Evolutionary conservation across 305 asterid species (phyloP).

Genomic region (Plantago coronopus): DNA sequence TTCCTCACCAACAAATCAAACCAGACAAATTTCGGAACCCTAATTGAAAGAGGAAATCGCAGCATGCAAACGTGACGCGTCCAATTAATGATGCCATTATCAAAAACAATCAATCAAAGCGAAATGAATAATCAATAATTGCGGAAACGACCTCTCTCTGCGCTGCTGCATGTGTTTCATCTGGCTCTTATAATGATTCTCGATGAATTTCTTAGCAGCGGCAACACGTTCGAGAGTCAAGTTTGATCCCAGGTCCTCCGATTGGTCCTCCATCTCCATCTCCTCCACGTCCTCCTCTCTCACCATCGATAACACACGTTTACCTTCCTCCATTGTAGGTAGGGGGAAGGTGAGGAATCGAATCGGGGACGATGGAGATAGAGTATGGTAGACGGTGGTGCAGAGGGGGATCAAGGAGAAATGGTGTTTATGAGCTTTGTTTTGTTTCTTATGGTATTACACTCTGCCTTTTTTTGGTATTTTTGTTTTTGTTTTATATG

Average conservation of each 20-base stretch:
- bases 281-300: slow-evolving; percentile 32
- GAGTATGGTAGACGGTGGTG: neutral
- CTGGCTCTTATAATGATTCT: slow-evolving; percentile 64
- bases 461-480: too few species aligned
- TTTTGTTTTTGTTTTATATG: too few species aligned
- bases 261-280: slow-evolving; percentile 16
- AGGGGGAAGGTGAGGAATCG: neutral
- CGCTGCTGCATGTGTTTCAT: slow-evolving; percentile 66
- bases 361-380: neutral
- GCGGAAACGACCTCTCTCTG: slow-evolving; percentile 38
- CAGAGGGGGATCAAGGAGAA: too few species aligned
- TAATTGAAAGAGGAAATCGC: too few species aligned
- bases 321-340: slow-evolving; percentile 31
- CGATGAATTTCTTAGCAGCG: slow-evolving; percentile 77
- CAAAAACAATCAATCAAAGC: too few species aligned
- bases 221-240: slow-evolving; percentile 71
- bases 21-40: too few species aligned
- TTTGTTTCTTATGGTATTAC: too few species aligned
- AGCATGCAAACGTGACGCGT: too few species aligned
- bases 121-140: too few species aligned
- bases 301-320: slow-evolving; percentile 21
- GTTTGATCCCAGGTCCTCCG: slow-evolving; percentile 32
- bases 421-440: too few species aligned
- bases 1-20: too few species aligned
- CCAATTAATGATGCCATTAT: too few species aligned